Evolutionary conservation across 805 yeast species (phyloP).

Genomic region (Nakazawaea siamensis): DNA sequence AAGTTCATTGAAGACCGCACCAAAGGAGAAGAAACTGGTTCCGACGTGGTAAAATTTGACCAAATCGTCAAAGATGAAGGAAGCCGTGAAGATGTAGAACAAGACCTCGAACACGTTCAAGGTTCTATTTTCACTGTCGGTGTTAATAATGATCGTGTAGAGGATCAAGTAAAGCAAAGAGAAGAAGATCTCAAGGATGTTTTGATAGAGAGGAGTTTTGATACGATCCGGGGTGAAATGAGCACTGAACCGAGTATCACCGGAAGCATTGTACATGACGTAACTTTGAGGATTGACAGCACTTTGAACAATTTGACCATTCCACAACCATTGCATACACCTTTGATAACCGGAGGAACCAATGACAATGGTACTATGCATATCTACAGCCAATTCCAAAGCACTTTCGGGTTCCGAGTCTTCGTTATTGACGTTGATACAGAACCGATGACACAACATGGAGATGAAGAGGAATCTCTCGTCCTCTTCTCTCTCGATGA

Average conservation of each 20-base stretch:
- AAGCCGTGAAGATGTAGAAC: slow-evolving; percentile 60
- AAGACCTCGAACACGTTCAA: slow-evolving; percentile 42
- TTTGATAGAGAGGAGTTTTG: slow-evolving; percentile 81
- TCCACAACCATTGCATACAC: slow-evolving; percentile 85
- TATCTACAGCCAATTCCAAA: slow-evolving; percentile 77
- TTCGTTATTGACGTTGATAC: slow-evolving; percentile 51
- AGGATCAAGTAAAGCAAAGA: slow-evolving; percentile 54
- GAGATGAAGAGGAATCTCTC: slow-evolving; percentile 61
- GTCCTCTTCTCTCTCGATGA: slow-evolving; percentile 56
- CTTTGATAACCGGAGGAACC: slow-evolving; percentile 79
- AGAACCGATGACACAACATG: slow-evolving; percentile 69
- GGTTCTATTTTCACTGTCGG: slow-evolving; percentile 30
- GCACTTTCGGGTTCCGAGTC: slow-evolving; percentile 67
- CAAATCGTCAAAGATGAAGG: slow-evolving; percentile 60
- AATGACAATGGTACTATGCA: slow-evolving; percentile 71
- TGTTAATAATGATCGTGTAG: slow-evolving; percentile 58
- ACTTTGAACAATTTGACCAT: slow-evolving; percentile 85
- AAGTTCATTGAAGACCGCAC: slow-evolving; percentile 70
- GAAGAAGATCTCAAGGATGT: slow-evolving; percentile 58
- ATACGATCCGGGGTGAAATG: slow-evolving; percentile 82
- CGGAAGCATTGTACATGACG: slow-evolving; percentile 52
- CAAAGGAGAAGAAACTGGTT: slow-evolving; percentile 57
- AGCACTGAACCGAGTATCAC: slow-evolving; percentile 40
- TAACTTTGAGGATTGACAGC: slow-evolving; percentile 62
- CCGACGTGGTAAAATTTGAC: slow-evolving; percentile 75